Evolutionary conservation across 331 rosid genomes (phyloP).

Genomic region (Saraca asoca): DNA sequence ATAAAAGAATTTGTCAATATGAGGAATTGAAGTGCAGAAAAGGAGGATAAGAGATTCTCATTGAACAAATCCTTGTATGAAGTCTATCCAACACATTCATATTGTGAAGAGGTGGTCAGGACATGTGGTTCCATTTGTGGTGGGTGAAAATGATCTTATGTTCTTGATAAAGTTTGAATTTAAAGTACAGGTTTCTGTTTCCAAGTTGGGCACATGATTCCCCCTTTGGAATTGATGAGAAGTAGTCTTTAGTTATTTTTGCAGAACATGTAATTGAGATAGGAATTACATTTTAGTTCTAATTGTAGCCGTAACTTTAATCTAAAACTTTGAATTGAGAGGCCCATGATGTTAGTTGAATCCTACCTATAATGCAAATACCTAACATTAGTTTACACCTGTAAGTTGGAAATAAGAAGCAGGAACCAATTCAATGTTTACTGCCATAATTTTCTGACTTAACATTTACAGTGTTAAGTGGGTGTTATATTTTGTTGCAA

Average conservation of each 20-base stretch:
- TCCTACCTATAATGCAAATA: slow-evolving; percentile 6
- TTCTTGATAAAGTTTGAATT: too few species aligned
- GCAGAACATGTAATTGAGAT: background rate
- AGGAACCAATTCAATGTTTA: slow-evolving; percentile 13
- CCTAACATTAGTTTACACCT: background rate
- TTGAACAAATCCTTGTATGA: too few species aligned
- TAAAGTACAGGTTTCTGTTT: too few species aligned
- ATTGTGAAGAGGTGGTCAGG: too few species aligned
- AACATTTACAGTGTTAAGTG: slow-evolving; percentile 11
- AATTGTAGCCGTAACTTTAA: background rate
- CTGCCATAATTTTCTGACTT: background rate
- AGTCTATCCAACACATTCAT: too few species aligned
- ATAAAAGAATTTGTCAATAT: too few species aligned
- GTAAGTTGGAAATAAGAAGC: slow-evolving; percentile 1
- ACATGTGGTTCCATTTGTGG: too few species aligned
- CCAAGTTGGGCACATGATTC: background rate
- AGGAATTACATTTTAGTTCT: background rate
- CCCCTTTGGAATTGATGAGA: background rate
- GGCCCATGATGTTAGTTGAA: background rate
- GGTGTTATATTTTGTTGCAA: slow-evolving; percentile 6
- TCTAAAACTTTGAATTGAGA: background rate
- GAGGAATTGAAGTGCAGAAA: too few species aligned
- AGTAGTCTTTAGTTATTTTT: background rate
- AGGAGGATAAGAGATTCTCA: too few species aligned
- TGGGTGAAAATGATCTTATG: too few species aligned